Evolutionary conservation across 2,329 filamentous ascomycete species (phyloP).

Genomic region (Sclerotinia spermophila): DNA sequence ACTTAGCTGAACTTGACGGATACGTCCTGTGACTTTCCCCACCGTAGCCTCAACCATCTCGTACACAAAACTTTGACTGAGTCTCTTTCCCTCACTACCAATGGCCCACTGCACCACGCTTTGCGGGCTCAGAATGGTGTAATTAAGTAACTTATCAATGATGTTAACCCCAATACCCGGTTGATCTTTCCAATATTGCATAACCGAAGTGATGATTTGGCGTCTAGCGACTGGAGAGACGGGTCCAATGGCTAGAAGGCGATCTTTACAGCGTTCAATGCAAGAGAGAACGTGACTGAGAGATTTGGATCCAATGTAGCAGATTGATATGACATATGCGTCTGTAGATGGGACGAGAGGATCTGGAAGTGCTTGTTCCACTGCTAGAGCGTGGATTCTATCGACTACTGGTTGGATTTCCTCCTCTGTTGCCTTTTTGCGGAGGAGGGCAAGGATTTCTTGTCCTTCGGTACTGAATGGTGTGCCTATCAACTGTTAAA

Average conservation of each 20-base stretch:
- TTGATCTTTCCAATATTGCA: slow-evolving; percentile 90
- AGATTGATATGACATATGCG: slow-evolving; percentile 89
- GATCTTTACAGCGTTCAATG: slow-evolving; percentile 91
- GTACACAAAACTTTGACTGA: slow-evolving; percentile 75
- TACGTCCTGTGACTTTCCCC: slow-evolving; percentile 81
- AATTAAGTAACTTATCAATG: slow-evolving; percentile 95
- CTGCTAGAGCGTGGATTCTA: slow-evolving; percentile 74
- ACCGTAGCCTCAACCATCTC: slow-evolving; percentile 89
- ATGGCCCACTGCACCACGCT: slow-evolving; percentile 90
- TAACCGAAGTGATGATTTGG: slow-evolving; percentile 87
- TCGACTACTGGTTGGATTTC: slow-evolving; percentile 81
- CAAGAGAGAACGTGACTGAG: slow-evolving; percentile 93
- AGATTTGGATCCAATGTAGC: slow-evolving; percentile 91
- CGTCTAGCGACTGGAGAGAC: slow-evolving; percentile 71
- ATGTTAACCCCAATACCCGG: slow-evolving; percentile 90
- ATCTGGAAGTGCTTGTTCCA: slow-evolving; percentile 64
- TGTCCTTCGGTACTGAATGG: slow-evolving; percentile 83
- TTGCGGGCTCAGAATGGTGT: slow-evolving; percentile 83
- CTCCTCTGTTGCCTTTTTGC: slow-evolving; percentile 79
- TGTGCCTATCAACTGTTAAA: slow-evolving; percentile 50
- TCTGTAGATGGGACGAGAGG: slow-evolving; percentile 85
- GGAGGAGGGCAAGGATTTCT: slow-evolving; percentile 73
- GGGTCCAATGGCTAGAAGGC: slow-evolving; percentile 74
- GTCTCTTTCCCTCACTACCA: slow-evolving; percentile 53
- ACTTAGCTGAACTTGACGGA: slow-evolving; percentile 72